phyloP scores from a whole-genome alignment of 768 basidiomycete genomes.

The Rubroboletus pulcherrimus region DNA sequence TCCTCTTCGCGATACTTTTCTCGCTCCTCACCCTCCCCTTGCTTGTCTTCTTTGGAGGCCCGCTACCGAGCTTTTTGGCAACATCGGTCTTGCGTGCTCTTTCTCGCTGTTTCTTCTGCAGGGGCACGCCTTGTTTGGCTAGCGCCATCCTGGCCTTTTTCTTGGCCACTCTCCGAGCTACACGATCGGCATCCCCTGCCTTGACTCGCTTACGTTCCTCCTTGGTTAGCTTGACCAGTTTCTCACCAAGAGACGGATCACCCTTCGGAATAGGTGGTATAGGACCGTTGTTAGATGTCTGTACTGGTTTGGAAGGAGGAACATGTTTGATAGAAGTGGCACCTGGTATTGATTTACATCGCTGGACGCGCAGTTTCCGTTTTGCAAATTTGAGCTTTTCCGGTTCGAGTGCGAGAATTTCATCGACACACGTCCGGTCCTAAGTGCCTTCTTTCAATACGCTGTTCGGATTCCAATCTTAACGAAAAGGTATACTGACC shows the following conservation, averaged over 20 bases:
- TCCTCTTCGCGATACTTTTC: conserved; percentile 50
- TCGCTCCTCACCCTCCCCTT: conserved; percentile 52
- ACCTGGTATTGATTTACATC: conserved; percentile 76
- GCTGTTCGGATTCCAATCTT: neutral
- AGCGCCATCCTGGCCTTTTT: conserved; percentile 70
- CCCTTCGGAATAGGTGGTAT: conserved; percentile 56
- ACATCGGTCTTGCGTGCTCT: conserved; percentile 42
- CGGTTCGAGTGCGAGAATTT: conserved; percentile 77
- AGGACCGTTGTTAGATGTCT: neutral
- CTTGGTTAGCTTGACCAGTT: conserved; percentile 73
- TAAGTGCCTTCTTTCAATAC: conserved; percentile 28
- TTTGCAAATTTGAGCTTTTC: conserved; percentile 87
- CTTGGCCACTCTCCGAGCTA: conserved; percentile 84
- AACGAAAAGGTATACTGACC: conserved; percentile 37
- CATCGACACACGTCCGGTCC: conserved; percentile 92
- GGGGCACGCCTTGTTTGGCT: conserved; percentile 36
- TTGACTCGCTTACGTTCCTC: conserved; percentile 85
- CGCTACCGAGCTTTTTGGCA: conserved; percentile 20
- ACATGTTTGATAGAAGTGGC: conserved; percentile 16
- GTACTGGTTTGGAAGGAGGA: conserved; percentile 1
- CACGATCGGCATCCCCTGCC: conserved; percentile 70
- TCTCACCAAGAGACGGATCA: conserved; percentile 76
- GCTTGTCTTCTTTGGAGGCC: conserved; percentile 26
- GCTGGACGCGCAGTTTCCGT: conserved; percentile 85
- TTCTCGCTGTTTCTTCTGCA: conserved; percentile 42